Evolutionary conservation across 2,329 filamentous ascomycete species (phyloP), one percentile per base, ranked within the genome.

Genomic region (Catunica adiposa): DNA sequence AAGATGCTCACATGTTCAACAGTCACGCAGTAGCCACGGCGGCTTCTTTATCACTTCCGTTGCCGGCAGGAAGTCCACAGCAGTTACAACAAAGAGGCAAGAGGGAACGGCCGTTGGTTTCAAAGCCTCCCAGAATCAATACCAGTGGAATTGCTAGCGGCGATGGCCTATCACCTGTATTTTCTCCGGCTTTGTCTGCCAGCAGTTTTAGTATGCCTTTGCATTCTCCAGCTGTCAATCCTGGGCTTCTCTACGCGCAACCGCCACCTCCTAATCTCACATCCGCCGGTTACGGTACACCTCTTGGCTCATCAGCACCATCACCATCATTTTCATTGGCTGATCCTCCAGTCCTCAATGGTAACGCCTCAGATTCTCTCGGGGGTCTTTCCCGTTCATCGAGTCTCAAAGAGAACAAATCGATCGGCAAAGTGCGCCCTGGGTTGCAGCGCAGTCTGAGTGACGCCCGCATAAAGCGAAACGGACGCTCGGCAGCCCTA

Each of bases 191-290:
- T 2, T 65, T 73, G 52, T 52, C 54, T 25, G 47, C 23, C 2
- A 31, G 38, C 52, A 40, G 47, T 25, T 52, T 20, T 42, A 26
- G 46, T 3, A 57, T 51, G 20, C 42, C 46, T 9, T 25, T 44
- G n/a, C 51, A 55, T 42, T 46, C 56, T 7, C 53, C 56, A 8
- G 74, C 70, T n/a, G 78, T 83, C 4, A 71, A 83, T 61, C 79
- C 79, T 1, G 79, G 76, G 6, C 67, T 83, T 15, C 66, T 83
- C 6, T 77, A 79, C 62, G 76, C 9, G 73, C 76, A 59, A 23
- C 70, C 70, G 11, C 74, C 74, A 20, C 72, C 74, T 54, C 70
- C 76, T 67, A 70, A 74, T 42, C 59, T 69, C 23, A 63, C 63
- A 50, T 71, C 38, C 14, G 15, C 40, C 23, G 47, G 46, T 29